Conservation (phyloP, 2,329 filamentous ascomycete species). For the Camillea tinctor region DNA sequence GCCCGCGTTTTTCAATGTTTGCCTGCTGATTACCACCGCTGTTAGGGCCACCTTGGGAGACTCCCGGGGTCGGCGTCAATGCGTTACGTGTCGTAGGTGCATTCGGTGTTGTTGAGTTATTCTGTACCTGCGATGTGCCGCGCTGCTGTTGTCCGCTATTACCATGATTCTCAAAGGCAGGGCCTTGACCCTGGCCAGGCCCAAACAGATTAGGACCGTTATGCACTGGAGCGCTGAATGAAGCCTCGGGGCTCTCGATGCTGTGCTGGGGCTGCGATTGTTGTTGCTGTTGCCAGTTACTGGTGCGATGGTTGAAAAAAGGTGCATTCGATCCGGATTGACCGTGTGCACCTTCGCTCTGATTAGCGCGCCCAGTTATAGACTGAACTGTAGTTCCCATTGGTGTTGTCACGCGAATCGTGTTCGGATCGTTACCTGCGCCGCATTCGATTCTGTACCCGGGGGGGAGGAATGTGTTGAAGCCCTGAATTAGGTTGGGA, state of each 20-base stretch:
- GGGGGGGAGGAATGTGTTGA: conserved; percentile 95
- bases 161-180: conserved; percentile 33
- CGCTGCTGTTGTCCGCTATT: conserved; percentile 28
- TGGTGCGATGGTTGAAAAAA: conserved; percentile 47
- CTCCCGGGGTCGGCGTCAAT: conserved; percentile 58
- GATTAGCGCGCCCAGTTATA: conserved; percentile 59
- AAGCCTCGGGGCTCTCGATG: conserved; percentile 61
- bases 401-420: conserved; percentile 93
- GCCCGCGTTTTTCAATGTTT: conserved; percentile 79
- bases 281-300: conserved; percentile 51
- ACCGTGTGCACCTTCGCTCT: conserved; percentile 43
- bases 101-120: conserved; percentile 38
- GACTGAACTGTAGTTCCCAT: conserved; percentile 96
- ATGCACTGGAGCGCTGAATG: conserved; percentile 58
- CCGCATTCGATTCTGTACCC: conserved; percentile 97
- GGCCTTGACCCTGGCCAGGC: conserved; percentile 36
- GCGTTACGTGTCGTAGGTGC: conserved; percentile 51
- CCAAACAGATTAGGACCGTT: conserved; percentile 49
- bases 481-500: conserved; percentile 92
- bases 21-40: conserved; percentile 58
- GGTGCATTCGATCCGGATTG: conserved; percentile 39
- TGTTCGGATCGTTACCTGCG: conserved; percentile 88
- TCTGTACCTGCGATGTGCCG: conserved; percentile 33
- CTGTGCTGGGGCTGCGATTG: conserved; percentile 54
- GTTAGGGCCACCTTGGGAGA: conserved; percentile 59